Evolutionary conservation across 306 rosid genomes (phyloP).

Genomic region (Boehmeria nivea): DNA sequence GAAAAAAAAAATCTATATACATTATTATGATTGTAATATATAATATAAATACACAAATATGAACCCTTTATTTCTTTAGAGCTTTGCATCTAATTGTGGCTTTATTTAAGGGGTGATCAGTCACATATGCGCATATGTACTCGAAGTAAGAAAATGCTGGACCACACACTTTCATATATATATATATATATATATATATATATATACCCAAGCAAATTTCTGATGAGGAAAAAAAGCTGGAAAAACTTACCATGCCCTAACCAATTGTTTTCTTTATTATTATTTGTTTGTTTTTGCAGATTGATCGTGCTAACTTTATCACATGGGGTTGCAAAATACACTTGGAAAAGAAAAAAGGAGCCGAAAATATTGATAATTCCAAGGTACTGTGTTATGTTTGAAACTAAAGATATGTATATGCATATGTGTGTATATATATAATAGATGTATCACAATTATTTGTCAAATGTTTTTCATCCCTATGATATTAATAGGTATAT

Average conservation of each 20-base stretch:
- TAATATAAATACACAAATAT: too few relatives aligned
- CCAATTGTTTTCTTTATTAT: neutral
- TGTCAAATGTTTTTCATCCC: too few relatives aligned
- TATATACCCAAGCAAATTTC: slow-evolving; percentile 1
- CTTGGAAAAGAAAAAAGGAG: neutral
- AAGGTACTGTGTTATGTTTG: neutral
- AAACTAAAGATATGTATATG: neutral
- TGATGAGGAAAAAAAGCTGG: neutral
- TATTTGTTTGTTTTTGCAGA: neutral
- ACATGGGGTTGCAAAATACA: neutral
- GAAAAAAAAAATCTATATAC: neutral
- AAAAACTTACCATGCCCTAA: neutral
- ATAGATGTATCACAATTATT: too few relatives aligned
- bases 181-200: too few relatives aligned
- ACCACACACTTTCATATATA: slow-evolving; percentile 9
- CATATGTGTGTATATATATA: too few relatives aligned
- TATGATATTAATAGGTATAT: too few relatives aligned
- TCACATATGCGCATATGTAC: too few relatives aligned
- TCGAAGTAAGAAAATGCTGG: slow-evolving; percentile 1
- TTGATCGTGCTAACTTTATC: slow-evolving; percentile 7
- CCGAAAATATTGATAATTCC: neutral
- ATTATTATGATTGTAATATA: too few relatives aligned
- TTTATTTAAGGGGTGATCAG: too few relatives aligned
- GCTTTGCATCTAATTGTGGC: too few relatives aligned
- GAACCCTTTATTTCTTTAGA: too few relatives aligned